phyloP scores from a whole-genome alignment of 148 eudicot genomes.

The Rhododendron mucronatum region DNA sequence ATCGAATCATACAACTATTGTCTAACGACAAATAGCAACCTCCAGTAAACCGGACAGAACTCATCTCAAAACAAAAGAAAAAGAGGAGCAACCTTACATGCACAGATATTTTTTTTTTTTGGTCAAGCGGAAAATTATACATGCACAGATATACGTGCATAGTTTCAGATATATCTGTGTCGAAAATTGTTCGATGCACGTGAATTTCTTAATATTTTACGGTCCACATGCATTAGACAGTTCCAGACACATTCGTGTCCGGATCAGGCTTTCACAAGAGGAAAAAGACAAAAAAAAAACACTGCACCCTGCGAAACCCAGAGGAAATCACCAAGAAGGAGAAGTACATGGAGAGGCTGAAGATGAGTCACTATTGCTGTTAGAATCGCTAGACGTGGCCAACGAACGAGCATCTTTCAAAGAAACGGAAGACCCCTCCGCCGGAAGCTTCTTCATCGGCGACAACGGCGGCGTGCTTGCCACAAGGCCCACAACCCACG shows the following conservation, averaged over 20 bases:
- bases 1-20: background rate
- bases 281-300: background rate
- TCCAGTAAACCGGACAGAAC: background rate
- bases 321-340: slow-evolving; percentile 52
- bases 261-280: background rate
- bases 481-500: background rate
- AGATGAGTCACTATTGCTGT: slow-evolving; percentile 37
- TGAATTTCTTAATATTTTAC: background rate
- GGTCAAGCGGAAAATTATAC: no score
- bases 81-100: background rate
- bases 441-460: slow-evolving; percentile 69
- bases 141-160: background rate
- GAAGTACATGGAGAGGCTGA: slow-evolving; percentile 64
- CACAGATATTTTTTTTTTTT: no score
- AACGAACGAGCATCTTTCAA: slow-evolving; percentile 47
- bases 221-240: background rate
- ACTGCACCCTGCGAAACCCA: background rate
- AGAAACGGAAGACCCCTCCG: slow-evolving; percentile 44
- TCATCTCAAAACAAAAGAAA: background rate
- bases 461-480: slow-evolving; percentile 37
- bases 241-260: background rate
- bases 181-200: fast-evolving
- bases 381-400: slow-evolving; percentile 40
- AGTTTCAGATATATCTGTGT: background rate
- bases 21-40: background rate